Evolutionary conservation across 2,329 filamentous ascomycete genomes (phyloP).

Genomic region (Bipolaris bicolor): DNA sequence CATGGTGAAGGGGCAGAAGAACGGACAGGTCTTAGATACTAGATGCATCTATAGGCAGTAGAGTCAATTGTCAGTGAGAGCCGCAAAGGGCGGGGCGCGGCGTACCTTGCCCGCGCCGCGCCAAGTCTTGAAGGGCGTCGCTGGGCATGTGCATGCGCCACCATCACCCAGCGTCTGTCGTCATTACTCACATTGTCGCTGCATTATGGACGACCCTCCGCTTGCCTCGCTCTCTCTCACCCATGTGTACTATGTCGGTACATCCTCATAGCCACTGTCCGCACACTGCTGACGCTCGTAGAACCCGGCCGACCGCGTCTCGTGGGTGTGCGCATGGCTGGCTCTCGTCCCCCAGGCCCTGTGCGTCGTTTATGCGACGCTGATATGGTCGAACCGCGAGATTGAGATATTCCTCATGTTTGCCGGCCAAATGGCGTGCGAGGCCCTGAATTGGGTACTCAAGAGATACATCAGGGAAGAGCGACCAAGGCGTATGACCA

Average conservation of each 20-base stretch:
- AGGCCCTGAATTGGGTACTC: conserved; percentile 85
- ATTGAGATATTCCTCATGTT: conserved; percentile 90
- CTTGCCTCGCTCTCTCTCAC: conserved; percentile 92
- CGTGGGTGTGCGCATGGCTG: conserved; percentile 89
- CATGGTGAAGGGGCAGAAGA: conserved; percentile 23
- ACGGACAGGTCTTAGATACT: neutral
- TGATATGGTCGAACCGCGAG: conserved; percentile 91
- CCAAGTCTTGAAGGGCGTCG: conserved; percentile 13
- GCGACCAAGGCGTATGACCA: conserved; percentile 72
- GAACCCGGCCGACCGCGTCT: conserved; percentile 85
- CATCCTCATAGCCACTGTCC: neutral
- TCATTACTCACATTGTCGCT: conserved; percentile 1
- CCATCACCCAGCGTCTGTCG: neutral
- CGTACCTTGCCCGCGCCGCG: conserved; percentile 2
- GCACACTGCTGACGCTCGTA: conserved; percentile 50
- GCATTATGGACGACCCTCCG: conserved; percentile 59
- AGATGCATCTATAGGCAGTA: too few relatives aligned
- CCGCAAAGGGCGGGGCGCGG: neutral
- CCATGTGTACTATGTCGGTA: conserved; percentile 88
- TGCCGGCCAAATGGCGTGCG: conserved; percentile 87
- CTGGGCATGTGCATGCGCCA: conserved; percentile 5
- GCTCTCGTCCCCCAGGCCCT: conserved; percentile 92
- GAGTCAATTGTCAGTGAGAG: too few relatives aligned
- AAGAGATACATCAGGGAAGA: conserved; percentile 94
- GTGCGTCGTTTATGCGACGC: conserved; percentile 85